These are phyloP conservation scores for Mercurialis annua DNA, from an alignment of 345 rosid genomes.

Conservation along the genomic window DNA sequence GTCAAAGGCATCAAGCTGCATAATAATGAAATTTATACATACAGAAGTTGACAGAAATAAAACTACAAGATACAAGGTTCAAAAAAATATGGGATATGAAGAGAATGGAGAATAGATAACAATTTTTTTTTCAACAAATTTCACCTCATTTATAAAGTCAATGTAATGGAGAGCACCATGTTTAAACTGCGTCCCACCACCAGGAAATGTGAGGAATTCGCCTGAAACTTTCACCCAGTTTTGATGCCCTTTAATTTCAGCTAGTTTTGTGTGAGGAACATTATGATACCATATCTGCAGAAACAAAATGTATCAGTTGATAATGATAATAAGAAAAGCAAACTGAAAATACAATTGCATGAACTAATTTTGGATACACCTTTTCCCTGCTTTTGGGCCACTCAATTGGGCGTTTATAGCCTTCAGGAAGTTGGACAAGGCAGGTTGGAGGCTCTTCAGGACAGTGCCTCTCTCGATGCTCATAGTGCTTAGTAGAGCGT, in stretches of 20 bases:
- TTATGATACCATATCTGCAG: conserved; percentile 87
- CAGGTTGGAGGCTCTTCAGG: conserved; percentile 86
- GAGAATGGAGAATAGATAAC: neutral
- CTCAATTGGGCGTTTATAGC: conserved; percentile 67
- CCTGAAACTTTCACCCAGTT: conserved; percentile 97
- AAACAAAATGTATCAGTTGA: conserved; percentile 13
- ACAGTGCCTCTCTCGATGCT: conserved; percentile 98
- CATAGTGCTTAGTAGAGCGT: conserved; percentile 73
- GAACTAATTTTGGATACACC: conserved; percentile 36
- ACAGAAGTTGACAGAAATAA: no score
- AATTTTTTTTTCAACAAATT: neutral
- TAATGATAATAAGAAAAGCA: neutral
- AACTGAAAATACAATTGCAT: neutral
- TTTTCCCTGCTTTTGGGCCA: conserved; percentile 98
- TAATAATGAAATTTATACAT: no score
- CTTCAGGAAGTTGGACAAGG: conserved; percentile 83
- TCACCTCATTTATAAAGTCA: conserved; percentile 87
- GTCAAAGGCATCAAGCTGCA: neutral
- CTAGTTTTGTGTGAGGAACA: conserved; percentile 93
- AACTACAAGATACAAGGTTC: neutral
- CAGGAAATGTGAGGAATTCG: conserved; percentile 93
- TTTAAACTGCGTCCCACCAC: conserved; percentile 97
- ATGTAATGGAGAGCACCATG: conserved; percentile 91
- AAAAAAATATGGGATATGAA: neutral
- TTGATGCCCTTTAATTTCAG: conserved; percentile 87